phyloP scores from a whole-genome alignment of 202 grass and related monocot species.

The Digitaria exilis region DNA sequence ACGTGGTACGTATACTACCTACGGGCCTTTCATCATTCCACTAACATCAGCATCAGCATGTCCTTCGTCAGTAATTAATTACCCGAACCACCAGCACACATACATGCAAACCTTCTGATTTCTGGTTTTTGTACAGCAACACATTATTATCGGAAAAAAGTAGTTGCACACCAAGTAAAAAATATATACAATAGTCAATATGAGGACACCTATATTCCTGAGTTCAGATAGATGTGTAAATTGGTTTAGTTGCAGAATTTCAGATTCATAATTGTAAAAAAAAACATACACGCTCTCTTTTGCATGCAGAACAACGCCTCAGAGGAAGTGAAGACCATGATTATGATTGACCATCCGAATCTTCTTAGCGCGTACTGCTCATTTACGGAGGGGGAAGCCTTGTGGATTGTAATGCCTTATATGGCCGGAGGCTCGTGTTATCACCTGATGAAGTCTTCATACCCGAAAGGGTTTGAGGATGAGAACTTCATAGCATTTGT shows the following conservation, averaged over 20 bases:
- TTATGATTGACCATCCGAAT: conserved; percentile 83
- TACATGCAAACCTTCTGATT: too few species aligned
- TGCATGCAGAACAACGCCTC: conserved; percentile 62
- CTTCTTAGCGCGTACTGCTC: conserved; percentile 87
- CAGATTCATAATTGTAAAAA: not conserved
- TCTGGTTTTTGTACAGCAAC: too few species aligned
- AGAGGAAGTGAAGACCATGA: conserved; percentile 88
- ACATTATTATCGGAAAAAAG: too few species aligned
- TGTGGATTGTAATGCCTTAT: conserved; percentile 96
- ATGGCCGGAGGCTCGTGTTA: conserved; percentile 95
- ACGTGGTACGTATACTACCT: conserved; percentile 61
- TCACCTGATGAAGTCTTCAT: conserved; percentile 87
- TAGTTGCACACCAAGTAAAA: too few species aligned
- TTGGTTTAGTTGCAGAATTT: not conserved
- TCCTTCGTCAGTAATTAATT: not conserved
- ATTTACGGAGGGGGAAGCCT: conserved; percentile 52
- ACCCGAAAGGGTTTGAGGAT: conserved; percentile 66
- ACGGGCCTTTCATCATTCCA: not conserved
- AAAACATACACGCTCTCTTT: not conserved
- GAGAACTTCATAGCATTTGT: conserved; percentile 86
- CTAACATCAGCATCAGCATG: not conserved
- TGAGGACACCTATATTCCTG: not conserved
- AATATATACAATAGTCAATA: too few species aligned
- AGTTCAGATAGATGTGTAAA: not conserved
- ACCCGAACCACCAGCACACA: too few species aligned